phyloP scores from a whole-genome alignment of 2,329 filamentous ascomycete species.

The Sarocladium oryzae region DNA sequence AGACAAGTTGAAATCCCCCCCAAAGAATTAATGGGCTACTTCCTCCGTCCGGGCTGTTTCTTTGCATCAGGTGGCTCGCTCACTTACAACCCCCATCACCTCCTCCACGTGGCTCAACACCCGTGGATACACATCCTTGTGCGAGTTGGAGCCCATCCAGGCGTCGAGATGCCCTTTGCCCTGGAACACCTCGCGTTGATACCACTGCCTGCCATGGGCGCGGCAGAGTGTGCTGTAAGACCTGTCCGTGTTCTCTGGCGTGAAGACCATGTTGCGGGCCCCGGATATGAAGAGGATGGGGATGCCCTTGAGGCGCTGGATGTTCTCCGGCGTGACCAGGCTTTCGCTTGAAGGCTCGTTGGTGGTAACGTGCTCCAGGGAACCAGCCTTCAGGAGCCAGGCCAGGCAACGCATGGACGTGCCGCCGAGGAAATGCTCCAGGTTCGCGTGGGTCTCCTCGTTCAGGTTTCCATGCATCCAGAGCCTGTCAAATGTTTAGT shows the following conservation, averaged over 20 bases:
- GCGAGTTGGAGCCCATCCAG: conserved; percentile 19
- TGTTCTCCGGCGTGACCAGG: conserved; percentile 43
- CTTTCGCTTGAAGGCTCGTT: conserved; percentile 42
- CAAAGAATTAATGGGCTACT: neutral
- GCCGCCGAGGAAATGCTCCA: conserved; percentile 56
- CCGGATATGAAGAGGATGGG: conserved; percentile 33
- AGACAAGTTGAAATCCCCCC: neutral
- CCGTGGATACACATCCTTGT: conserved; percentile 17
- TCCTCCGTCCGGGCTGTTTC: neutral
- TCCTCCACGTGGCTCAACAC: conserved; percentile 13
- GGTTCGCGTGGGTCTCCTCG: conserved; percentile 56
- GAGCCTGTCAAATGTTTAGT: conserved; percentile 16
- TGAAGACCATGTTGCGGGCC: conserved; percentile 17
- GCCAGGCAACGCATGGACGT: conserved; percentile 52
- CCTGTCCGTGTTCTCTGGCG: conserved; percentile 18
- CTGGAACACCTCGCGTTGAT: conserved; percentile 19
- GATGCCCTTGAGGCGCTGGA: conserved; percentile 42
- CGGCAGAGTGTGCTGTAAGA: conserved; percentile 18
- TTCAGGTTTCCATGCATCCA: conserved; percentile 63
- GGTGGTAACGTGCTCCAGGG: conserved; percentile 41
- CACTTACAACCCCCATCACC: conserved; percentile 8
- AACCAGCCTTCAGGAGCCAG: conserved; percentile 51
- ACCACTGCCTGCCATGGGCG: conserved; percentile 17
- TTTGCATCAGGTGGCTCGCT: conserved; percentile 8
- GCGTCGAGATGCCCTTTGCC: conserved; percentile 19